A percentile compares a stretch with the other conserved stretches of the same genome.
These are phyloP conservation scores for Rhododendron mucronatum DNA, from an alignment of 148 eudicot genomes.

Conservation along the genomic window DNA sequence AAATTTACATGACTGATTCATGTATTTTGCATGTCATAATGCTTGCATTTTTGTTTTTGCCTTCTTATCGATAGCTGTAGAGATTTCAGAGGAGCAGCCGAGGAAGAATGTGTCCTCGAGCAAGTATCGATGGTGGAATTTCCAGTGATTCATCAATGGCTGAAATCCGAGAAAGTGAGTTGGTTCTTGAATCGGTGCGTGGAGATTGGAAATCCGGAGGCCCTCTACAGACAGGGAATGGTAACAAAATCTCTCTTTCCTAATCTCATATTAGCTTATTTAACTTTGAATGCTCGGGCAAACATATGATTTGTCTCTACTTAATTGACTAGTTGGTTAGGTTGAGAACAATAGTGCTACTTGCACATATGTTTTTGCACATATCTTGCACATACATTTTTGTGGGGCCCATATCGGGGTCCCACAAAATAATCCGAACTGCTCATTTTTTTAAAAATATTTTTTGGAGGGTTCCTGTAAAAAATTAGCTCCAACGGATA, in stretches of 20 bases:
- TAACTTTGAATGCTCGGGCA: background rate
- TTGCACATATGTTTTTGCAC: too few relatives aligned
- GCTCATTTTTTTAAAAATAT: too few relatives aligned
- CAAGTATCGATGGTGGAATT: background rate
- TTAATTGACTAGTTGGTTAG: too few relatives aligned
- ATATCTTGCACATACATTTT: too few relatives aligned
- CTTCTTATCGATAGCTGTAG: background rate
- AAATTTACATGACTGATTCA: too few relatives aligned
- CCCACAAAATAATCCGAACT: too few relatives aligned
- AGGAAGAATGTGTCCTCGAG: background rate
- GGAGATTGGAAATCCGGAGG: background rate
- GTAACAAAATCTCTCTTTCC: background rate
- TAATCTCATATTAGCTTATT: background rate
- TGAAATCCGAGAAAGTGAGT: background rate
- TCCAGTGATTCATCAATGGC: constrained; percentile 9
- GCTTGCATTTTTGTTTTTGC: background rate
- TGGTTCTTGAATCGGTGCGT: background rate
- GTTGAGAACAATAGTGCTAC: too few relatives aligned
- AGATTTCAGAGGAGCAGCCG: background rate
- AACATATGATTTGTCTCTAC: too few relatives aligned
- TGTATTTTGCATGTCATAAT: background rate
- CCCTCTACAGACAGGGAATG: constrained; percentile 6
- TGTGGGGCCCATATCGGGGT: too few relatives aligned
- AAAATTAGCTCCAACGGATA: too few relatives aligned
- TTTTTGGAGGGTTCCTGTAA: too few relatives aligned